Evolutionary conservation across 768 basidiomycete genomes (phyloP).

Genomic region (Kwoniella dendrophila): DNA sequence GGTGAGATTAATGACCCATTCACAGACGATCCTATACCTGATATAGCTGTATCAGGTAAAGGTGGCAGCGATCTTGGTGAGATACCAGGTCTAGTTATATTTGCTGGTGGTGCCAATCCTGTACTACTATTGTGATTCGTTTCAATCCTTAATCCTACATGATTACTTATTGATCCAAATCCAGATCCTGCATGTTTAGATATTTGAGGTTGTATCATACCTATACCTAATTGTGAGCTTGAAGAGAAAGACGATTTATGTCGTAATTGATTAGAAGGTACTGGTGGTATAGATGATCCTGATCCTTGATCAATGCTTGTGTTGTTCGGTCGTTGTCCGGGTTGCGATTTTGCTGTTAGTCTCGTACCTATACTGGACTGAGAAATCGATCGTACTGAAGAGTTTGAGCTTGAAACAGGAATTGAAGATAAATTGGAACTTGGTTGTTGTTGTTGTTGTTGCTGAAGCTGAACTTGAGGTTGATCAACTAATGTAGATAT

Average conservation of each 20-base stretch:
- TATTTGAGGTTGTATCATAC: constrained; percentile 3
- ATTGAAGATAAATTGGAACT: neutral
- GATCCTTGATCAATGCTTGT: neutral
- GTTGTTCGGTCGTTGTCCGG: constrained; percentile 27
- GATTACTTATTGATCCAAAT: neutral
- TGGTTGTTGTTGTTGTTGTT: neutral
- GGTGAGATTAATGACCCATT: constrained; percentile 40
- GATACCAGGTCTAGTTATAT: neutral
- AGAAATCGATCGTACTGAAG: constrained; percentile 15
- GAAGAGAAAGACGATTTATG: constrained; percentile 26
- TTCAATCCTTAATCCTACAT: constrained; percentile 11
- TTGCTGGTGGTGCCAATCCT: constrained; percentile 22
- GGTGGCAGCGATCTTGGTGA: constrained; percentile 25
- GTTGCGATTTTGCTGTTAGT: constrained; percentile 24
- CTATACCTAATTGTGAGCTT: constrained; percentile 10
- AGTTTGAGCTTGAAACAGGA: constrained; percentile 10
- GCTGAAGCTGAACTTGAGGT: neutral
- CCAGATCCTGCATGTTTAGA: neutral
- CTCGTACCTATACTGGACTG: constrained; percentile 21
- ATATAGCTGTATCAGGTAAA: constrained; percentile 21
- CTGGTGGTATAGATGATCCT: constrained; percentile 15
- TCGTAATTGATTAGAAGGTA: constrained; percentile 7
- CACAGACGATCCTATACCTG: too few relatives aligned
- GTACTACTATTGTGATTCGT: constrained; percentile 1
- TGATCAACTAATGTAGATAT: constrained; percentile 12